Base-by-base conservation (phyloP, 192 early-diverging fungal genomes). In the Gonapodya prolifera region DNA sequence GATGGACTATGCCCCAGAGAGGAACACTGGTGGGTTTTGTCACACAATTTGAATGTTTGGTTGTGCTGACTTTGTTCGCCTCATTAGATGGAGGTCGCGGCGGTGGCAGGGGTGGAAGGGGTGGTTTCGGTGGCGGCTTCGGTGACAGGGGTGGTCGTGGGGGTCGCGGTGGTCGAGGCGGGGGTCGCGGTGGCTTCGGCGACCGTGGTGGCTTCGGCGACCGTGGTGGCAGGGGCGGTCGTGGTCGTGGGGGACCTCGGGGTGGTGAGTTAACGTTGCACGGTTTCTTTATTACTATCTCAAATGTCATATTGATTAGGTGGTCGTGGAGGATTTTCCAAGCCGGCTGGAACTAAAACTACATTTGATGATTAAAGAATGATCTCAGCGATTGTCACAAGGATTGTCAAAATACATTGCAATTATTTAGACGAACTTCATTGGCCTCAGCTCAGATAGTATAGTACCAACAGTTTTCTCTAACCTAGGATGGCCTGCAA, bases 1-100 rank as follows among this genome's bases (percentile, higher is more conserved):
- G 76, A 84, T 96, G 71, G 96, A 98, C 84, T 98, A 91, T 84
- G 91, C 92, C 23, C 79, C 84, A 75, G 81, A 81, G 34, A 34
- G 45, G 80, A 82, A 77, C 80, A 80, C 61, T 36, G 79, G 75
- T 16, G 76, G 81, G 28, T 80, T 76, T 34, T 61, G 8, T 16
- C 45, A 61, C 45, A 16, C n/a, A 23, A 23, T 61, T 61, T 61
- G 23, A 16, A 83, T 69, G 73, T 77, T 79, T 77, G 82, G 82
- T 76, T 76, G 86, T 31, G 61, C 78, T 75, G 69, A 80, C 34
- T 30, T 34, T 70, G 76, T 75, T 34, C 71, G 81, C 16, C 61
- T 69, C 70, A 35, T 69, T 69, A 69, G 8, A 8, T 69, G 8
- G 8, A n/a, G 8, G 13, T 69, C 13, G 77, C 28, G 75, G 82